Evolutionary conservation across 2,329 filamentous ascomycete species (phyloP), one percentile per base, ranked within the genome.

Genomic region (Colletotrichum endophyticum): DNA sequence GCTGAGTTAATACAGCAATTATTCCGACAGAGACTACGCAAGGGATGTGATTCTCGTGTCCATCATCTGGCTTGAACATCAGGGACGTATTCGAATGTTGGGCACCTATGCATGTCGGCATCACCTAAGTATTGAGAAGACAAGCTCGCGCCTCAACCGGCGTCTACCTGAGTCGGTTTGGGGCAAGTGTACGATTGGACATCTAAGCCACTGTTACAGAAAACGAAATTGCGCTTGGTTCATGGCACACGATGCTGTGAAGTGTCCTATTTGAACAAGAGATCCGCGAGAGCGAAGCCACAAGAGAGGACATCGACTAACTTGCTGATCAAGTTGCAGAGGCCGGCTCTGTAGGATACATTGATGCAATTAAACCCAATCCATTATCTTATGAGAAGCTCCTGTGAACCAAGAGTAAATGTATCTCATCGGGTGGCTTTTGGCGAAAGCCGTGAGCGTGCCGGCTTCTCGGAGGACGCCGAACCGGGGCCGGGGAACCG

Each of bases 11-110:
- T 11, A 49, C 3, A 49, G 6, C 11, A 22, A 49, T 13, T 2
- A 4, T 1, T 13, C 7, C 44, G 6, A 49, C 11, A 49, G 39
- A 49, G 9, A 0, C 2, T 12, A n/a, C 1, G 9, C 3, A 49
- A n/a, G 3, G 19, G 5, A n/a, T 12, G 0, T 12, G 19, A 6
- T 49, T 12, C 8, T 4, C 3, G 19, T 12, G 5, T 49, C n/a
- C n/a, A 49, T 49, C 44, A 49, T 49, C 44, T 22, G 6, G 44
- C 19, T 49, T 22, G 44, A 7, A 22, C 3, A 13, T 22, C n/a
- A n/a, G 2, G 44, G 11, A 49, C 2, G 0, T 49, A 22, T 22
- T 49, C 44, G 19, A 49, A 22, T 22, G 0, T 6, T 49, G n/a
- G 44, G n/a, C 2, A 11, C n/a, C 2, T 11, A 22, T 49, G 11